Base-by-base conservation (phyloP, 371 early-diverging fungal species). In the Apophysomyces variabilis region DNA sequence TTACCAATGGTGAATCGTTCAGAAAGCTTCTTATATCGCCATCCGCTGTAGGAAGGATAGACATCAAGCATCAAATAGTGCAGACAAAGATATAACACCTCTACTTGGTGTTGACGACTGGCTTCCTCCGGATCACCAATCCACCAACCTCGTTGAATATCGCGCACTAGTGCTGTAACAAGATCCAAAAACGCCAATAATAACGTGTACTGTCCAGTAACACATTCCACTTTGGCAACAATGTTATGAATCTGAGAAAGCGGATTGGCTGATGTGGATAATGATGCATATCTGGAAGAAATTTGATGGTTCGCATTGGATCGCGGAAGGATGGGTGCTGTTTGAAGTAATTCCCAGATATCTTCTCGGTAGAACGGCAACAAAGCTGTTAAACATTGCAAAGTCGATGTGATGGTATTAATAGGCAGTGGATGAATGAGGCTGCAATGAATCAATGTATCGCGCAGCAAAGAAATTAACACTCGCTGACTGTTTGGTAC, bases 81-180 rank as follows among this genome's bases (percentile, higher is more conserved):
- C 14, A 79, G 54, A 50, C 76, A 82, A 7, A 66, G 46, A 43
- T 69, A 74, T 8, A 82, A 43, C 9, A 69, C 61, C 38, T 74
- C 74, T 0, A 72, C 46, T 16, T 79, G 72, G 37, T 66, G 66
- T 63, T 74, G 75, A 11, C 54, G 47, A 26, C 50, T 39, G 3
- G 57, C 21, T 35, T 38, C 60, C 11, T 44, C 8, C 8, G 39
- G 18, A 11, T 62, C 62, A 21, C 54, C 45, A 18, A 60, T 56
- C 77, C 82, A 78, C 75, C 82, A 79, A n/a, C 63, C 62, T 16
- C 64, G 65, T 54, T 79, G 80, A 32, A 79, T 68, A 61, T 82
- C 83, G 13, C 47, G 47, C 8, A 78, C 75, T 13, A 80, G 67
- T 0, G 66, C 76, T n/a, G 67, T 69, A 7, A 83, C 74, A 9